These are phyloP conservation scores for Mortierella sp. DNA, from an alignment of 371 early-diverging fungal species.

Conservation along the genomic window DNA sequence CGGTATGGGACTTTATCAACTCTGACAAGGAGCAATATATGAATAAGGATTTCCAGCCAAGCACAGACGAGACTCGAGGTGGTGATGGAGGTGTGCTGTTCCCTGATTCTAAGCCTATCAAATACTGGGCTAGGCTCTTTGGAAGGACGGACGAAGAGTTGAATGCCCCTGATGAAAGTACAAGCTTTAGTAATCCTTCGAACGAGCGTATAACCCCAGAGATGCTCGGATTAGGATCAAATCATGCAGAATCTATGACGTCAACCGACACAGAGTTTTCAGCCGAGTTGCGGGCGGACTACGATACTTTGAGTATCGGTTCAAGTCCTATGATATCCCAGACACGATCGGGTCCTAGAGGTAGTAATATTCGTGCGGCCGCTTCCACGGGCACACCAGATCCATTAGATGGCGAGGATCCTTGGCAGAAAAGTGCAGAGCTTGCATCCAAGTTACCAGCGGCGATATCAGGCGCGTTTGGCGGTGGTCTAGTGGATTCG, in stretches of 20 bases:
- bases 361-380: slow-evolving; percentile 9
- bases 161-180: slow-evolving; percentile 55
- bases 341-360: slow-evolving; percentile 12
- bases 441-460: slow-evolving; percentile 39
- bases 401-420: slow-evolving; percentile 17
- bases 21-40: slow-evolving; percentile 64
- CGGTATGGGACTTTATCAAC: slow-evolving; percentile 88
- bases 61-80: slow-evolving; percentile 59
- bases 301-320: slow-evolving; percentile 26
- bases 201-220: slow-evolving; percentile 42
- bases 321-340: slow-evolving; percentile 5
- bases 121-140: slow-evolving; percentile 83
- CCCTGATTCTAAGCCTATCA: slow-evolving; percentile 71
- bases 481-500: slow-evolving; percentile 37
- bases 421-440: slow-evolving; percentile 39
- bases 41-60: slow-evolving; percentile 67
- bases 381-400: background rate
- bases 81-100: slow-evolving; percentile 70
- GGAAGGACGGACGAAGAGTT: slow-evolving; percentile 70
- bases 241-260: slow-evolving; percentile 21
- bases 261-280: slow-evolving; percentile 5
- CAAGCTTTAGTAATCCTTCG: slow-evolving; percentile 6
- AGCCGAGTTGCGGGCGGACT: background rate
- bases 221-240: slow-evolving; percentile 21
- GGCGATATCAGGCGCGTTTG: slow-evolving; percentile 43